These are phyloP conservation scores for Agastache rugosa DNA, from an alignment of 257 asterid genomes.

Conservation along the genomic window DNA sequence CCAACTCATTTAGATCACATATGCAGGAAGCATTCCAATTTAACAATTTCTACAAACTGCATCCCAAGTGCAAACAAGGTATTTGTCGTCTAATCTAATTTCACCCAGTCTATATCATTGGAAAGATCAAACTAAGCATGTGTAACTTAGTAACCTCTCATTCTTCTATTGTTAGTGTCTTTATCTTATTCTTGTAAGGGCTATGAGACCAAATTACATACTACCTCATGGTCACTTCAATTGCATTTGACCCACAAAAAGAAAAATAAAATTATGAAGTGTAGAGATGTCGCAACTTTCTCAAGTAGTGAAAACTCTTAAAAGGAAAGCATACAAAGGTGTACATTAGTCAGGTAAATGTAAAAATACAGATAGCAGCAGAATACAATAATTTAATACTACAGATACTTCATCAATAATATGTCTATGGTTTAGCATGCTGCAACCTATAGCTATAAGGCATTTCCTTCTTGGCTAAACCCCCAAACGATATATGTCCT, in stretches of 20 bases:
- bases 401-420: neutral
- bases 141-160: neutral
- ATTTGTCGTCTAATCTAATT: constrained; percentile 3
- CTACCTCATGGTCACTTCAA: constrained; percentile 3
- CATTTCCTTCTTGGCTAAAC: constrained; percentile 13
- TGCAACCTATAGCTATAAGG: neutral
- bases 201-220: neutral
- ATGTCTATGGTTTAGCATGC: neutral
- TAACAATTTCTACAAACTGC: neutral
- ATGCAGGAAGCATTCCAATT: constrained; percentile 5
- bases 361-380: neutral
- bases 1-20: neutral
- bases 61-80: neutral
- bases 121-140: neutral
- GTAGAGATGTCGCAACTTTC: constrained; percentile 3
- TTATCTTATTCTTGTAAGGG: neutral
- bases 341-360: neutral
- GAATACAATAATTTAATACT: neutral
- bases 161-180: neutral
- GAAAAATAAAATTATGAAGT: neutral
- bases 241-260: neutral
- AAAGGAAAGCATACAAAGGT: neutral
- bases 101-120: constrained; percentile 7
- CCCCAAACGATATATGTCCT: neutral
- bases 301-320: neutral